These are phyloP conservation scores for Penicillium fimorum DNA, from an alignment of 495 filamentous ascomycete species.

Conservation along the genomic window DNA sequence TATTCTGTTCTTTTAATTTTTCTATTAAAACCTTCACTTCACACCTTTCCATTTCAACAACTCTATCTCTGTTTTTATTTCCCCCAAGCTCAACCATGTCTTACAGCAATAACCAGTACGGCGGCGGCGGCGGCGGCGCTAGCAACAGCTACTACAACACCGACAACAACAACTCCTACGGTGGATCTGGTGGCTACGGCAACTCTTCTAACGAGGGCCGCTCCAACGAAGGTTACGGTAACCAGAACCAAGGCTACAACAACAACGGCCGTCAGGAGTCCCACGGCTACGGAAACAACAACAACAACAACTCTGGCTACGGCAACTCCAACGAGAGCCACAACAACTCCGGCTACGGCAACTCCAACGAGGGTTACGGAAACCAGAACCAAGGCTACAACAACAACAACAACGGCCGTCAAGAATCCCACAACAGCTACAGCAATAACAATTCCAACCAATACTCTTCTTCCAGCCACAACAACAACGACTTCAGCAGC, in stretches of 20 bases:
- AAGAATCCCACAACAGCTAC: constrained; percentile 19
- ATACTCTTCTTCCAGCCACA: neutral
- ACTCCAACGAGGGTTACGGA: neutral
- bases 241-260: constrained; percentile 16
- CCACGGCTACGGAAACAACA: neutral
- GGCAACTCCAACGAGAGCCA: neutral
- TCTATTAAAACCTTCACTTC: neutral
- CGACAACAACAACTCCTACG: constrained; percentile 5
- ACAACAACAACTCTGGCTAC: neutral
- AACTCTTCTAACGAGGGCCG: neutral
- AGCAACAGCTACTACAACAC: constrained; percentile 21
- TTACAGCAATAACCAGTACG: constrained; percentile 14
- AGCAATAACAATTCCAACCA: constrained; percentile 12
- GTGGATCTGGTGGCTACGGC: neutral
- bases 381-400: neutral
- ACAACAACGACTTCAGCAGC: constrained; percentile 43
- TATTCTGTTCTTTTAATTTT: neutral
- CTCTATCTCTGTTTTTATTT: neutral
- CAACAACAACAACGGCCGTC: neutral
- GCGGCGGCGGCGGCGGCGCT: constrained; percentile 10
- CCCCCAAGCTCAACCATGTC: constrained; percentile 14
- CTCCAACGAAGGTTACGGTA: constrained; percentile 6
- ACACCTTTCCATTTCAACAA: neutral
- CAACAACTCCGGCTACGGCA: neutral
- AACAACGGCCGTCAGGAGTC: constrained; percentile 12